Conservation (phyloP, 2,329 filamentous ascomycete genomes). For the Aschersonia sp. region DNA sequence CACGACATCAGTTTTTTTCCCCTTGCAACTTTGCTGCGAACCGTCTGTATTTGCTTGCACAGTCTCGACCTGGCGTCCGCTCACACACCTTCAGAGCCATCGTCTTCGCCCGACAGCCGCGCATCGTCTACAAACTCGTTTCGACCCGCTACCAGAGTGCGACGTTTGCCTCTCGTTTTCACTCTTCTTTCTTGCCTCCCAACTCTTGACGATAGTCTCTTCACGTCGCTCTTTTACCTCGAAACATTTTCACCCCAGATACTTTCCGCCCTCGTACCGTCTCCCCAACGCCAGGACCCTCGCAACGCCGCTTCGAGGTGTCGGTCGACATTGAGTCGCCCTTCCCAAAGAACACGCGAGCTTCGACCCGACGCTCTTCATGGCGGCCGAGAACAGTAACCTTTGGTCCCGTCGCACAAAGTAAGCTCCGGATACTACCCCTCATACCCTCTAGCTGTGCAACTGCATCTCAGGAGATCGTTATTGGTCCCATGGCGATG, state of each 20-base stretch:
- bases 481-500: neutral
- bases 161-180: no score
- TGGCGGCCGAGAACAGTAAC: constrained; percentile 25
- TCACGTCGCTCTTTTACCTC: no score
- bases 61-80: no score
- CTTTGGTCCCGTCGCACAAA: constrained; percentile 75
- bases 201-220: no score
- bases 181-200: no score
- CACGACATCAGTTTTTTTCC: no score
- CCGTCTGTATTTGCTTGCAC: no score
- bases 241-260: neutral
- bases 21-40: no score
- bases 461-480: neutral
- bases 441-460: neutral
- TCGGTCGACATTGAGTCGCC: constrained; percentile 7
- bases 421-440: constrained; percentile 32
- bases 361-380: constrained; percentile 21
- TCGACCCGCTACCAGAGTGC: no score
- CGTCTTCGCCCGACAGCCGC: no score
- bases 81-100: no score
- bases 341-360: neutral
- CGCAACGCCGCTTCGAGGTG: constrained; percentile 10
- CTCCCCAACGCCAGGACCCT: constrained; percentile 5
- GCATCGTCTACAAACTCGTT: no score
- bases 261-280: neutral